phyloP scores from a whole-genome alignment of 2,329 filamentous ascomycete species.

The Stagonosporopsis rhizophila region DNA sequence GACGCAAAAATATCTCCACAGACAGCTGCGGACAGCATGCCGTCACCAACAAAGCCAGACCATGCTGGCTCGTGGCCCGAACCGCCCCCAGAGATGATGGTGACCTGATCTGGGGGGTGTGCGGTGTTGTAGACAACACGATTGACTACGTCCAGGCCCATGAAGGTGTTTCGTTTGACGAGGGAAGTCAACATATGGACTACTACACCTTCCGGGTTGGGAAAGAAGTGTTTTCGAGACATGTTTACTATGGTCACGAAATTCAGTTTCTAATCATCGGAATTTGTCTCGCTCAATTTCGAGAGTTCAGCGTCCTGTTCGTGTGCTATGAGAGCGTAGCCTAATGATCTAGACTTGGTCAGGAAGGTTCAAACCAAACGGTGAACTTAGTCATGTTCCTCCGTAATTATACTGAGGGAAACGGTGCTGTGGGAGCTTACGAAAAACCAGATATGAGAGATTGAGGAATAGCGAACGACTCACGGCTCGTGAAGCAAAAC shows the following conservation, averaged over 20 bases:
- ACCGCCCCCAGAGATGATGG: conserved; percentile 57
- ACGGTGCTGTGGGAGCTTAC: not conserved
- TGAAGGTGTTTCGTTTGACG: conserved; percentile 53
- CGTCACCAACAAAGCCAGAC: conserved; percentile 58
- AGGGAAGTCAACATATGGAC: conserved; percentile 58
- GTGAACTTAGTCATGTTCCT: not conserved
- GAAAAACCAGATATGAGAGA: not conserved
- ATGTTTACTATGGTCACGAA: conserved; percentile 39
- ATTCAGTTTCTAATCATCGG: too few relatives aligned
- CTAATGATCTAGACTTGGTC: not conserved
- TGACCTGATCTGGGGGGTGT: conserved; percentile 53
- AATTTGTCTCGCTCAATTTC: not conserved
- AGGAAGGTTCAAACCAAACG: not conserved
- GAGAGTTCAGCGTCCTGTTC: not conserved
- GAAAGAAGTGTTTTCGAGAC: conserved; percentile 64
- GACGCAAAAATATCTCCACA: conserved; percentile 59
- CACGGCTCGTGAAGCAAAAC: not conserved
- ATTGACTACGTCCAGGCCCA: conserved; percentile 55
- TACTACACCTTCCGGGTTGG: conserved; percentile 58
- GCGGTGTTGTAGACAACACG: conserved; percentile 58
- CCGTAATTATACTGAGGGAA: not conserved
- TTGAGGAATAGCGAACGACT: not conserved
- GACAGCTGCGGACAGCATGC: conserved; percentile 57
- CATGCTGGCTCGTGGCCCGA: conserved; percentile 59
- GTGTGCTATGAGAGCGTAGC: not conserved